These are phyloP conservation scores for Oryza rufipogon DNA, from an alignment of 176 grass and related monocot species.

Conservation along the genomic window DNA sequence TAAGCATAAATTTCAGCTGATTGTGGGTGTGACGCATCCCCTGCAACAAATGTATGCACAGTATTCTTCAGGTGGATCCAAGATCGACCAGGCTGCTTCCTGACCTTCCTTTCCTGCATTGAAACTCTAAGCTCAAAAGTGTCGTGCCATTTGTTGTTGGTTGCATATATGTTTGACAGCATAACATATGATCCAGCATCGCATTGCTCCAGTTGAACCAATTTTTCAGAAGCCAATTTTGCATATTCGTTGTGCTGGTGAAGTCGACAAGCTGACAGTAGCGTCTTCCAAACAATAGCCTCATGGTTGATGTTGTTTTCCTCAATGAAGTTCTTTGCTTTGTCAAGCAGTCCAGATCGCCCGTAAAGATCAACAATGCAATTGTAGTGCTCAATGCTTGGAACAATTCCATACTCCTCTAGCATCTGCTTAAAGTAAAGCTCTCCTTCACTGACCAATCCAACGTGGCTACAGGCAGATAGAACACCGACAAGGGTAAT, in stretches of 20 bases:
- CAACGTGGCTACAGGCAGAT: slow-evolving; percentile 61
- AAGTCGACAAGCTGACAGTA: slow-evolving; percentile 63
- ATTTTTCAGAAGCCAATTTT: slow-evolving; percentile 52
- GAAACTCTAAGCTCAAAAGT: slow-evolving; percentile 56
- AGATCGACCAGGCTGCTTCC: slow-evolving; percentile 57
- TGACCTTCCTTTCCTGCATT: slow-evolving; percentile 54
- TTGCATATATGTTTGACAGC: slow-evolving; percentile 70
- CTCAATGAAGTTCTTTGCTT: slow-evolving; percentile 57
- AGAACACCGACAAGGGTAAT: slow-evolving; percentile 52
- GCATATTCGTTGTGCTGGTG: slow-evolving; percentile 60
- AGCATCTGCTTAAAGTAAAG: slow-evolving; percentile 56
- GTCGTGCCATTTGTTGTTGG: slow-evolving; percentile 60
- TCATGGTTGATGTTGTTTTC: slow-evolving; percentile 54
- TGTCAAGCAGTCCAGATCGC: slow-evolving; percentile 55
- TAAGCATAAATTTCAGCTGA: slow-evolving; percentile 50
- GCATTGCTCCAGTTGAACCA: slow-evolving; percentile 57
- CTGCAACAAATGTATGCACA: slow-evolving; percentile 50
- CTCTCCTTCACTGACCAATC: slow-evolving; percentile 50
- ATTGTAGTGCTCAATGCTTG: slow-evolving; percentile 60
- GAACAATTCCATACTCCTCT: slow-evolving; percentile 55
- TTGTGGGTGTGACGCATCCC: slow-evolving; percentile 48
- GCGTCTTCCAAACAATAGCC: slow-evolving; percentile 63
- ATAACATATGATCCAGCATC: slow-evolving; percentile 65
- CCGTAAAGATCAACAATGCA: slow-evolving; percentile 79
- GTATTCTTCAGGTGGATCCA: slow-evolving; percentile 63